Evolutionary conservation across 495 filamentous ascomycete genomes (phyloP).

Genomic region (Talaromyces proteolyticus): DNA sequence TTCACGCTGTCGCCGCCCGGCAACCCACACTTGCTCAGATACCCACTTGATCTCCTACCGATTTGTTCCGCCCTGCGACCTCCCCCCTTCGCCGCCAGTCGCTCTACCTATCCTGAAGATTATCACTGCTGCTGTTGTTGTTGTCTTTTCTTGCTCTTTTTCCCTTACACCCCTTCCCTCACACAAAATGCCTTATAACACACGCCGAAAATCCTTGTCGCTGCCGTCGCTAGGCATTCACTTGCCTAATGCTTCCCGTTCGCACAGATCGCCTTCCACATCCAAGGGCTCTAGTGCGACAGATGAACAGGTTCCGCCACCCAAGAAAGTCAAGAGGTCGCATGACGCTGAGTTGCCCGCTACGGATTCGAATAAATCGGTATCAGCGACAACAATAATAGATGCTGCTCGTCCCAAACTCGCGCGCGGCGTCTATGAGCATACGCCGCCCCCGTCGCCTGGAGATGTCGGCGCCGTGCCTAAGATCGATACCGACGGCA

Average conservation of each 20-base stretch:
- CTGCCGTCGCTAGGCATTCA: constrained; percentile 91
- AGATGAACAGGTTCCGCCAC: constrained; percentile 52
- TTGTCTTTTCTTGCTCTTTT: constrained; percentile 1
- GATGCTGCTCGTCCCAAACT: constrained; percentile 40
- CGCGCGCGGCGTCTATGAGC: constrained; percentile 49
- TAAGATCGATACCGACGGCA: constrained; percentile 80
- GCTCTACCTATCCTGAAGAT: constrained; percentile 3
- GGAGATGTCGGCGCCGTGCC: constrained; percentile 42
- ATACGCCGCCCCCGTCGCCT: constrained; percentile 87
- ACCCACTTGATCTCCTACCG: neutral
- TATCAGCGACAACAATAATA: constrained; percentile 20
- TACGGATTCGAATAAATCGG: constrained; percentile 20
- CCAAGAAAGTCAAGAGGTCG: constrained; percentile 84
- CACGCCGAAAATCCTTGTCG: constrained; percentile 92
- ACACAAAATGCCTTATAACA: constrained; percentile 87
- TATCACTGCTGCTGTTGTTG: neutral
- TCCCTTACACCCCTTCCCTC: constrained; percentile 3
- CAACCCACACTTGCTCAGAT: neutral
- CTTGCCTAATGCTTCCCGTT: constrained; percentile 70
- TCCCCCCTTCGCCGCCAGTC: neutral
- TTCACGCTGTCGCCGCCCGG: neutral
- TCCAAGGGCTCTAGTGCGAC: constrained; percentile 43
- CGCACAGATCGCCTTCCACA: constrained; percentile 57
- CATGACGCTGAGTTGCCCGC: constrained; percentile 41
- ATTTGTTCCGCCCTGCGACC: constrained; percentile 7